phyloP scores from a whole-genome alignment of 2,329 filamentous ascomycete genomes.

The Zymoseptoria brevis region DNA sequence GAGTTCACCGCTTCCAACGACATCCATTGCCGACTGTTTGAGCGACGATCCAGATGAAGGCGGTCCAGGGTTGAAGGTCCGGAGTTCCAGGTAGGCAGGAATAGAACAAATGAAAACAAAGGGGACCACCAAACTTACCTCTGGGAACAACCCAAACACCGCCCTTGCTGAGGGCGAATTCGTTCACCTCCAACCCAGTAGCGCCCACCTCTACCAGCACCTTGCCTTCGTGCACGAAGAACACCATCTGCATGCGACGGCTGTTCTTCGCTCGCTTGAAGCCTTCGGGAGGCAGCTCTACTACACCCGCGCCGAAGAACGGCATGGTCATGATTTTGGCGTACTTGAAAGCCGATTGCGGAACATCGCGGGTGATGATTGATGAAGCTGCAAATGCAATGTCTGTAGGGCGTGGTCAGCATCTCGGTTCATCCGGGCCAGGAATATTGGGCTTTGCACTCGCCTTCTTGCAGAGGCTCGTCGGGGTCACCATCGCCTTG shows the following conservation, averaged over 20 bases:
- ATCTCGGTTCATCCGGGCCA: slow-evolving; percentile 1
- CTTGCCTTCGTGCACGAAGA: slow-evolving; percentile 79
- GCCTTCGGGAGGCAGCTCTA: slow-evolving; percentile 75
- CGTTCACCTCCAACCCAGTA: slow-evolving; percentile 46
- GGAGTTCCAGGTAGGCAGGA: slow-evolving; percentile 9
- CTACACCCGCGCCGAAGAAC: slow-evolving; percentile 83
- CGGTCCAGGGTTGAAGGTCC: slow-evolving; percentile 1
- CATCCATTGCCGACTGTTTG: neutral
- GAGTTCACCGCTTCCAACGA: slow-evolving; percentile 17
- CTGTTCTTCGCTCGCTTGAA: slow-evolving; percentile 88
- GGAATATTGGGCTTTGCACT: slow-evolving; percentile 8
- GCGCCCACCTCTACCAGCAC: slow-evolving; percentile 65
- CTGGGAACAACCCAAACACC: slow-evolving; percentile 92
- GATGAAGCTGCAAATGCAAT: slow-evolving; percentile 52
- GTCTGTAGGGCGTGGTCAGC: slow-evolving; percentile 35
- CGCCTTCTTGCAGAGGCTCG: slow-evolving; percentile 38
- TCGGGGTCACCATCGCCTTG: slow-evolving; percentile 13
- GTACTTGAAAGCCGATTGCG: slow-evolving; percentile 69
- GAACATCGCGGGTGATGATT: slow-evolving; percentile 51
- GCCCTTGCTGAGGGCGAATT: slow-evolving; percentile 76
- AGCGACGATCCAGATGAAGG: neutral
- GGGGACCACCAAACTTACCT: slow-evolving; percentile 53
- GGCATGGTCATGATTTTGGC: slow-evolving; percentile 76
- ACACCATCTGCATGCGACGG: slow-evolving; percentile 93
- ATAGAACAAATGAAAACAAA: slow-evolving; percentile 6